Percentiles rank a stretch among this genome's conserved stretches.
Conservation (phyloP, 2,329 filamentous ascomycete genomes). For the Sarocladiaceae sp. region DNA sequence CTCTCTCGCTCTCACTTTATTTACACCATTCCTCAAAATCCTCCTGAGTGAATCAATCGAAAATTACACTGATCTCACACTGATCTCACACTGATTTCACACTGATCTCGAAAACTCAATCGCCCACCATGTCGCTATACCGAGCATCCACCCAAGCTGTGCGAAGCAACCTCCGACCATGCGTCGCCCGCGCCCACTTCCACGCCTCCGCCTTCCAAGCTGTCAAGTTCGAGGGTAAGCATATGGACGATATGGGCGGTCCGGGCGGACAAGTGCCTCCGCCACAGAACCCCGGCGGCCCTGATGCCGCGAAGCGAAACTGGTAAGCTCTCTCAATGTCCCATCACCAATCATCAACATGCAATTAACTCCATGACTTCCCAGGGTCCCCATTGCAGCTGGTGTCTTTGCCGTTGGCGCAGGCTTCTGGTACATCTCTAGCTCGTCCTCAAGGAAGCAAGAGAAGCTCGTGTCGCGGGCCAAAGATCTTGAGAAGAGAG, state of each 20-base stretch:
- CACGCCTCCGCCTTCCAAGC: constrained; percentile 15
- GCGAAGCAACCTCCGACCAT: constrained; percentile 15
- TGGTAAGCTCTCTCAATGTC: constrained; percentile 25
- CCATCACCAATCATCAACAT: neutral
- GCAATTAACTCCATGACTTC: neutral
- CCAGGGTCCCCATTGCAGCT: constrained; percentile 24
- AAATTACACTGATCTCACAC: neutral
- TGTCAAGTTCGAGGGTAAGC: constrained; percentile 10
- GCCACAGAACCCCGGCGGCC: constrained; percentile 20
- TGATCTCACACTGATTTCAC: neutral
- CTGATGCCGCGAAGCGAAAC: constrained; percentile 24
- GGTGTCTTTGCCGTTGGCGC: constrained; percentile 20
- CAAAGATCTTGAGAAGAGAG: constrained; percentile 16
- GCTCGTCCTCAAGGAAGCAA: constrained; percentile 13
- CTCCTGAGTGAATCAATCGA: neutral
- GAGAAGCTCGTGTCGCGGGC: constrained; percentile 12
- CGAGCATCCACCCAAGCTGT: neutral
- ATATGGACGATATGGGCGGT: constrained; percentile 23
- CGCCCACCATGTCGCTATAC: constrained; percentile 3
- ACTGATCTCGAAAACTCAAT: neutral
- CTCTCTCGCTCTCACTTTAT: too few relatives aligned
- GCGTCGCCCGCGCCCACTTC: constrained; percentile 14
- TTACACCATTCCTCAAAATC: neutral
- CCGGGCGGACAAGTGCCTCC: constrained; percentile 26
- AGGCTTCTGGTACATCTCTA: constrained; percentile 22